Evolutionary conservation across 2,329 filamentous ascomycete species (phyloP).

Genomic region (Coleophoma crateriformis): DNA sequence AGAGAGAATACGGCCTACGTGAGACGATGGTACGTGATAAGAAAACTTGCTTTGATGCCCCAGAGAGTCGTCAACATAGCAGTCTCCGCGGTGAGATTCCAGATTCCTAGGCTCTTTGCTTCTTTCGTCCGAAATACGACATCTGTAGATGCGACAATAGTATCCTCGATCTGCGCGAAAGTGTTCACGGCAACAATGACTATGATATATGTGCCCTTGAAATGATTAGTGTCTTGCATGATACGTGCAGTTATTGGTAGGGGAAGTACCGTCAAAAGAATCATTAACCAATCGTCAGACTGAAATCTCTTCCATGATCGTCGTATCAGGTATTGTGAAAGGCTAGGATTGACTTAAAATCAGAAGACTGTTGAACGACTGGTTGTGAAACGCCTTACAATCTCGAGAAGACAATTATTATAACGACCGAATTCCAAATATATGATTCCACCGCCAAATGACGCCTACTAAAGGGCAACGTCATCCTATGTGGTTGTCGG

Average conservation of each 20-base stretch:
- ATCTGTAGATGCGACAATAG: not conserved
- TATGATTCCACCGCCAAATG: not conserved
- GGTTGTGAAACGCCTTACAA: not conserved
- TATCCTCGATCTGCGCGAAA: not conserved
- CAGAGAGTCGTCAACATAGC: not conserved
- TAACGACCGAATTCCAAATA: not conserved
- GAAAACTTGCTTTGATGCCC: not conserved
- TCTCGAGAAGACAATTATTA: not conserved
- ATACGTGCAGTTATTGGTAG: too few relatives aligned
- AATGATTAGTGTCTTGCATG: not conserved
- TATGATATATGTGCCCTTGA: not conserved
- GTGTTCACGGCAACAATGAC: not conserved
- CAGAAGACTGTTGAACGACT: not conserved
- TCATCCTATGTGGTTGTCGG: not conserved
- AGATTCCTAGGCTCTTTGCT: not conserved
- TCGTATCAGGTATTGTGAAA: not conserved
- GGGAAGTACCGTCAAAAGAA: not conserved
- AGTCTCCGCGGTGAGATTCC: not conserved
- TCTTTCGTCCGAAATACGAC: not conserved
- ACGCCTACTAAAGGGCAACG: not conserved
- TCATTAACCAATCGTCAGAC: not conserved
- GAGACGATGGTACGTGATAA: not conserved
- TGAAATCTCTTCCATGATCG: not conserved
- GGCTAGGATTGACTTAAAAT: not conserved
- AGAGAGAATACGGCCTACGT: not conserved